Percentiles rank a stretch among this genome's conserved stretches.
phyloP scores from a whole-genome alignment of 192 early-diverging fungal genomes.

The Coemansia sp. region DNA sequence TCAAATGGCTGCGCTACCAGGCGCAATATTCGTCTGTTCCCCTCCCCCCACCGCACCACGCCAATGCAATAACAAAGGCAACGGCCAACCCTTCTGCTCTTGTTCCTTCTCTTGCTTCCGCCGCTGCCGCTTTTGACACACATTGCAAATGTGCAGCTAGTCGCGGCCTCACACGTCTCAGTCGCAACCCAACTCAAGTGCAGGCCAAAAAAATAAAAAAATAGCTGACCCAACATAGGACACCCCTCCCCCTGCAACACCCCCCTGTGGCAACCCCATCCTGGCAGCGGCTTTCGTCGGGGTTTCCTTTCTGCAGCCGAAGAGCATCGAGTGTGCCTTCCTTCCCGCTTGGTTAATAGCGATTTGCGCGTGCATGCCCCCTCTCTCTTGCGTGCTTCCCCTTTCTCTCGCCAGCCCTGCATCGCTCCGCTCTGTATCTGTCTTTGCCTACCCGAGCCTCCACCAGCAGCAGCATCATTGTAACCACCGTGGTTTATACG shows the following conservation, averaged over 20 bases:
- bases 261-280: neutral
- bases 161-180: neutral
- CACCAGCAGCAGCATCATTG: neutral
- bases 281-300: neutral
- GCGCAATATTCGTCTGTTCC: neutral
- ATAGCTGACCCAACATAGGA: neutral
- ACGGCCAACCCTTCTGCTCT: neutral
- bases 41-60: neutral
- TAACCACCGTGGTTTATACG: neutral
- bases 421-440: neutral
- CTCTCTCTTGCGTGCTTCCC: neutral
- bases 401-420: neutral
- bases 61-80: constrained; percentile 3
- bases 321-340: neutral
- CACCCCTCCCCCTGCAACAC: constrained; percentile 6
- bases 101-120: neutral
- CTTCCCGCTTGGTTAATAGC: neutral
- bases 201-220: neutral
- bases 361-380: constrained; percentile 5
- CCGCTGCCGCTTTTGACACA: constrained; percentile 8
- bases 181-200: constrained; percentile 5
- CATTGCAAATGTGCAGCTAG: neutral
- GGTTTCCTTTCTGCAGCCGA: neutral
- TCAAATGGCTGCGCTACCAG: neutral
- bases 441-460: neutral